phyloP scores from a whole-genome alignment of 2,329 filamentous ascomycete genomes.

The Colletotrichum endophyticum region DNA sequence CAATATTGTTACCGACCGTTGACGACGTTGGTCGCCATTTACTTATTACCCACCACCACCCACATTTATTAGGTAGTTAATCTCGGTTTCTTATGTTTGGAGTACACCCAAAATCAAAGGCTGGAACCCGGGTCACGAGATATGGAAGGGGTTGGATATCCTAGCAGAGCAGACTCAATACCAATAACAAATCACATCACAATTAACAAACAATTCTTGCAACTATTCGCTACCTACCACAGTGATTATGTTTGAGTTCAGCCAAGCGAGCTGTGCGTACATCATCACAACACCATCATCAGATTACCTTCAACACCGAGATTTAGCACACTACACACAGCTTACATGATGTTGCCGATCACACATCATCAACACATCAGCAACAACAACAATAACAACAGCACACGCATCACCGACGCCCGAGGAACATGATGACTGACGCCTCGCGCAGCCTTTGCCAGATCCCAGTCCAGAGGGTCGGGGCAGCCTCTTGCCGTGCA shows the following conservation, averaged over 20 bases:
- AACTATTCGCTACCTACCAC: neutral
- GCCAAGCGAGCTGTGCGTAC: neutral
- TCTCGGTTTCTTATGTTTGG: constrained; percentile 1
- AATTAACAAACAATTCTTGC: neutral
- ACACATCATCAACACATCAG: neutral
- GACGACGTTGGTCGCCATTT: neutral
- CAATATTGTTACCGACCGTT: neutral
- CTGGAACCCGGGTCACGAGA: constrained; percentile 11
- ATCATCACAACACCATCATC: neutral
- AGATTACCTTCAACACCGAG: neutral
- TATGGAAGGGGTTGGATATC: constrained; percentile 6
- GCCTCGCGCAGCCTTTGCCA: constrained; percentile 13
- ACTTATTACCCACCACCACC: neutral
- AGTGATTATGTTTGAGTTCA: neutral
- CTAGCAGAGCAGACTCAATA: constrained; percentile 8
- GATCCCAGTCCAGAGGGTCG: constrained; percentile 14
- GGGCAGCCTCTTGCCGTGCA: constrained; percentile 9
- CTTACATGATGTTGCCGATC: neutral
- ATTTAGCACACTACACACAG: neutral
- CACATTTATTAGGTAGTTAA: constrained; percentile 1
- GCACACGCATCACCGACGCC: neutral
- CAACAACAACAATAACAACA: neutral
- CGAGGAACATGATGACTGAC: neutral
- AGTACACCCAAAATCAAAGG: constrained; percentile 11
- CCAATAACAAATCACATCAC: neutral